These are phyloP conservation scores for Penicillium concentricum DNA, from an alignment of 2,329 filamentous ascomycete genomes.

Conservation along the genomic window DNA sequence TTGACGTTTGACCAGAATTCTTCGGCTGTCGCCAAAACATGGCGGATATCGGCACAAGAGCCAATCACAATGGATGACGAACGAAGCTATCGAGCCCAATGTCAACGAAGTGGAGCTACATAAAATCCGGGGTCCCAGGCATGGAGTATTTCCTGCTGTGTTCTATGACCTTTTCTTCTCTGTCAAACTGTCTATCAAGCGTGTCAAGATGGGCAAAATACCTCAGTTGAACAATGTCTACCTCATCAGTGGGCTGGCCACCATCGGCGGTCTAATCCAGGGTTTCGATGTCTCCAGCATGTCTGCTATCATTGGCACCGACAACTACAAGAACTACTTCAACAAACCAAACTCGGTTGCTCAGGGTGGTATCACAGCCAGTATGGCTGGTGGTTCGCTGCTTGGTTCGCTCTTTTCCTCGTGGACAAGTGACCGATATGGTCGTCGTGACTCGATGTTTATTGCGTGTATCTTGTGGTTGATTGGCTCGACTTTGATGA, in stretches of 20 bases:
- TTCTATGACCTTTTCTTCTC: neutral
- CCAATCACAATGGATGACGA: neutral
- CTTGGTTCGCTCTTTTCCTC: conserved; percentile 50
- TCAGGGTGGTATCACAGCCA: conserved; percentile 66
- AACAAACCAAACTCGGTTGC: conserved; percentile 34
- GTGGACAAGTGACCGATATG: conserved; percentile 55
- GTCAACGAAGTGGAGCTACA: conserved; percentile 13
- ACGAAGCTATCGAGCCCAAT: neutral
- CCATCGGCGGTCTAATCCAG: conserved; percentile 18
- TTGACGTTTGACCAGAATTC: neutral
- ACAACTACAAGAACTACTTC: conserved; percentile 42
- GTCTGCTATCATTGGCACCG: conserved; percentile 18
- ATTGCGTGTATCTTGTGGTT: conserved; percentile 29
- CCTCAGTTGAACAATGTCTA: conserved; percentile 16
- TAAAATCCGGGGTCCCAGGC: conserved; percentile 19
- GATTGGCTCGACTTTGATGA: conserved; percentile 56
- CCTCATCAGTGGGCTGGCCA: conserved; percentile 16
- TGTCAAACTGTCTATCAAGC: neutral
- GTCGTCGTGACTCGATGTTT: conserved; percentile 47
- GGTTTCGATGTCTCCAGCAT: conserved; percentile 21
- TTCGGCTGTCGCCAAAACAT: conserved; percentile 4
- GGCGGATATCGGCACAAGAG: conserved; percentile 13
- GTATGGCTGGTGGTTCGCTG: conserved; percentile 69
- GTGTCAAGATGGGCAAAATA: conserved; percentile 9
- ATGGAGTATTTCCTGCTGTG: neutral